Base-by-base conservation (phyloP, 2,329 filamentous ascomycete genomes). In the Neurospora sp. region DNA sequence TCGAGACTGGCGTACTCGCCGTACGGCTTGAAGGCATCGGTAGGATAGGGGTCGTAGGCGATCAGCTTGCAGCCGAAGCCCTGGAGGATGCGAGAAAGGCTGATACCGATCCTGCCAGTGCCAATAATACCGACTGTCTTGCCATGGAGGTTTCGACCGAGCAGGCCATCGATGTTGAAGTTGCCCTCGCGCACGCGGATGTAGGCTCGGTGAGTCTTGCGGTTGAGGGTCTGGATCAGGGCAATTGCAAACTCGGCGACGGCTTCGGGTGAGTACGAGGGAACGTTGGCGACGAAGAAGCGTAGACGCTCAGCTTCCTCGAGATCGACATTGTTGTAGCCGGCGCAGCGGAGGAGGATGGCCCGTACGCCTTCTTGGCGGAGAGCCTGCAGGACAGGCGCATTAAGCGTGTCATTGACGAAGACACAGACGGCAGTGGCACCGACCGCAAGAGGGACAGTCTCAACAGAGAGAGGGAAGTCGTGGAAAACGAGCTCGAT, bases 241-340 rank as follows among this genome's bases (percentile, higher is more conserved):
- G 88, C 87, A n/a, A 91, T 84, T 52, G 88, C 85, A 75, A 90
- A 91, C 81, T 91, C 89, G 73, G 89, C 89, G 2, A 91, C 89
- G 2, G 89, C 87, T 77, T 91, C 87, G 70, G 89, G 89, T 8
- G 88, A 89, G 80, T 91, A 91, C 3, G 87, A 85, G 1, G 89
- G 89, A 40, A 91, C 89, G 71, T 89, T 88, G 74, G 88, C 87
- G 65, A 91, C 88, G 75, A 86, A 86, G 73, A 91, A 79, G 70
- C 84, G 84, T 3, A 87, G 82, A 23, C 78, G 76, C 74, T 83
- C 81, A 69, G 89, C 89, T 1, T 82, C 80, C 19, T 77, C 77
- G 28, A 91, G 84, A 75, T 91, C 86, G 70, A 91, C 85, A 74
- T 90, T 87, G 81, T 91, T 90, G 82, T 83, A 90, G 70, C 89